Evolutionary conservation across 257 asterid species (phyloP).

Genomic region (Scutellaria galericulata): DNA sequence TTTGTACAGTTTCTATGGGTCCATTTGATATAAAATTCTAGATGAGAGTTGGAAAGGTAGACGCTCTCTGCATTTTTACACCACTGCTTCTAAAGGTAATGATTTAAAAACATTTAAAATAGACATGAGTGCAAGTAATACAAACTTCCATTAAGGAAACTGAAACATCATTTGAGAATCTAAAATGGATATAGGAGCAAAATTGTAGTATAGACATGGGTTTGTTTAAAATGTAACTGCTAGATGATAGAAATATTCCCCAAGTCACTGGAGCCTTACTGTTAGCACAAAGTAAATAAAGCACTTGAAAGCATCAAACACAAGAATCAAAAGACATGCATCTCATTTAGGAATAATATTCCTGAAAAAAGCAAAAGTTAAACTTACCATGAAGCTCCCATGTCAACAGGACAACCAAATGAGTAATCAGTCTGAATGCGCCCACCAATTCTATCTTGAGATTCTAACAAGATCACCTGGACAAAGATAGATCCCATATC

Average conservation of each 20-base stretch:
- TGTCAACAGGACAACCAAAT: conserved; percentile 95
- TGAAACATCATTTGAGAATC: neutral
- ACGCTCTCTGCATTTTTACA: neutral
- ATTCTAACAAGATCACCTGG: conserved; percentile 89
- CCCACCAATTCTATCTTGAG: conserved; percentile 94
- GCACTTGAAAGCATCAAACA: conserved; percentile 16
- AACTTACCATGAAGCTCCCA: conserved; percentile 98
- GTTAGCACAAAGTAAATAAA: conserved; percentile 14
- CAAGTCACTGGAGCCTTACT: neutral
- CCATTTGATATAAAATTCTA: neutral
- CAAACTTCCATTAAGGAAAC: neutral
- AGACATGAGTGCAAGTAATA: too few species aligned
- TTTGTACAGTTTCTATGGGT: neutral
- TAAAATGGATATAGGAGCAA: neutral
- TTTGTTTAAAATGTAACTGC: neutral
- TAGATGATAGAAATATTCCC: neutral
- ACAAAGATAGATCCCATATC: conserved; percentile 23
- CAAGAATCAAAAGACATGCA: conserved; percentile 13
- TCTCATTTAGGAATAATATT: conserved; percentile 12
- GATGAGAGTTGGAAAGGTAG: neutral
- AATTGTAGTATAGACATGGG: neutral
- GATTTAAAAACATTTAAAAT: too few species aligned
- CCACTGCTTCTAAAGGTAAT: too few species aligned
- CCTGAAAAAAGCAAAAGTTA: conserved; percentile 1
- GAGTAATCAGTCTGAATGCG: conserved; percentile 94